Evolutionary conservation across 805 yeast species (phyloP).

Genomic region (Metschnikowia colocasiae): DNA sequence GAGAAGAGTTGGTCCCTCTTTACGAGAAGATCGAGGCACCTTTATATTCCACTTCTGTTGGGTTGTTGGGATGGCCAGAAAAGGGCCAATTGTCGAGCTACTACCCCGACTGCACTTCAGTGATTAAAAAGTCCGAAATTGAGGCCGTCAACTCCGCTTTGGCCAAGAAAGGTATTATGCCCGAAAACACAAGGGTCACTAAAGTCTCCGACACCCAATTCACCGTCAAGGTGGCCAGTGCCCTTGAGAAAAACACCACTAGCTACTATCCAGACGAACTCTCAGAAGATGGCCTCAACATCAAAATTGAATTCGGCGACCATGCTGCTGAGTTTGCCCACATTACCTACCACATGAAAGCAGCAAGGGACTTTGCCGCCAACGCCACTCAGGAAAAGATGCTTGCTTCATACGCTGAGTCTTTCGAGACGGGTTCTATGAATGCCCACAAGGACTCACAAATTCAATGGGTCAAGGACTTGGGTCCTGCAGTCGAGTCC

Average conservation of each 20-base stretch:
- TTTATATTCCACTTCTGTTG: slow-evolving; percentile 49
- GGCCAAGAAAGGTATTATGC: slow-evolving; percentile 61
- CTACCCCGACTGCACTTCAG: slow-evolving; percentile 46
- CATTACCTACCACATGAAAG: slow-evolving; percentile 52
- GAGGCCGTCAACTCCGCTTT: slow-evolving; percentile 64
- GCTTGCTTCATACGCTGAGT: slow-evolving; percentile 61
- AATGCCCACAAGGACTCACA: slow-evolving; percentile 83
- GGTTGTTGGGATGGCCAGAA: slow-evolving; percentile 72
- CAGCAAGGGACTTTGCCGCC: slow-evolving; percentile 63
- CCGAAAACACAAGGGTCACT: slow-evolving; percentile 75
- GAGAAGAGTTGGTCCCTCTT: slow-evolving; percentile 31
- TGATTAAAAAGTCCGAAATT: slow-evolving; percentile 55
- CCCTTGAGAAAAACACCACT: slow-evolving; percentile 45
- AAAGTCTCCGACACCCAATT: slow-evolving; percentile 50
- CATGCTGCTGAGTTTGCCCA: slow-evolving; percentile 60
- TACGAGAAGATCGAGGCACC: slow-evolving; percentile 44
- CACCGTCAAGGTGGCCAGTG: slow-evolving; percentile 67
- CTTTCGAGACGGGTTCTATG: slow-evolving; percentile 80
- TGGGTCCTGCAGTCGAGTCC: slow-evolving; percentile 66
- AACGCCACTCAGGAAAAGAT: slow-evolving; percentile 67
- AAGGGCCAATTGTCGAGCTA: slow-evolving; percentile 73
- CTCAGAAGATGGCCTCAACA: slow-evolving; percentile 34
- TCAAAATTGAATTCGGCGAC: slow-evolving; percentile 71
- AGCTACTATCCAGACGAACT: slow-evolving; percentile 49
- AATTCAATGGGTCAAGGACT: slow-evolving; percentile 81